Evolutionary conservation across 2,329 filamentous ascomycete species (phyloP).

Genomic region (Colletotrichum phormii): DNA sequence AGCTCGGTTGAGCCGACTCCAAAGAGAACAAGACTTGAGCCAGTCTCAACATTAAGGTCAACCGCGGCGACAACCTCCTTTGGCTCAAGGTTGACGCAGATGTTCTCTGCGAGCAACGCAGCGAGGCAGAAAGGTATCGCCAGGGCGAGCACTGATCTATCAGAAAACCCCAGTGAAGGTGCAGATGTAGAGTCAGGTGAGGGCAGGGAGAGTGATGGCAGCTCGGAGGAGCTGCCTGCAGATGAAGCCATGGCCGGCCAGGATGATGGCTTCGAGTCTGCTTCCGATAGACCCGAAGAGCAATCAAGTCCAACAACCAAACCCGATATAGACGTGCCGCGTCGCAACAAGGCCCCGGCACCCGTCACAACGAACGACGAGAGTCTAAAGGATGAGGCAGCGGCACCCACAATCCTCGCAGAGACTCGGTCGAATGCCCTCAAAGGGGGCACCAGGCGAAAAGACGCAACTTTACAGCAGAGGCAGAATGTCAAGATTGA

Average conservation of each 20-base stretch:
- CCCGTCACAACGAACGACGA: not conserved
- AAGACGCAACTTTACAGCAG: conserved; percentile 68
- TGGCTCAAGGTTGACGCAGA: conserved; percentile 55
- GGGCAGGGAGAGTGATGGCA: not conserved
- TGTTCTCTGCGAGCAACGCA: conserved; percentile 53
- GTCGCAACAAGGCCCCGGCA: not conserved
- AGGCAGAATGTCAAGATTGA: conserved; percentile 57
- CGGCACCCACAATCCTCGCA: not conserved
- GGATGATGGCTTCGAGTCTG: not conserved
- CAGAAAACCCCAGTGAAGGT: not conserved
- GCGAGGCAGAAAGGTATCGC: not conserved
- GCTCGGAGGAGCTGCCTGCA: not conserved
- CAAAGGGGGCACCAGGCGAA: conserved; percentile 50
- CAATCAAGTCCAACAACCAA: not conserved
- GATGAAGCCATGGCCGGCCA: not conserved
- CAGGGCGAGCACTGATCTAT: not conserved
- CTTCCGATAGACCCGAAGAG: not conserved
- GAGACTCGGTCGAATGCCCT: conserved; percentile 2
- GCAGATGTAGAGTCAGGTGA: not conserved
- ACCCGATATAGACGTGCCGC: not conserved
- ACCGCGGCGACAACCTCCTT: conserved; percentile 48
- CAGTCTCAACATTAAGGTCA: not conserved
- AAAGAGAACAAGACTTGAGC: conserved; percentile 44
- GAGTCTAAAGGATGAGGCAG: not conserved
- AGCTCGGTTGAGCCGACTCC: conserved; percentile 71